These are phyloP conservation scores for Immersiella caudata DNA, from an alignment of 495 filamentous ascomycete genomes.

Conservation along the genomic window DNA sequence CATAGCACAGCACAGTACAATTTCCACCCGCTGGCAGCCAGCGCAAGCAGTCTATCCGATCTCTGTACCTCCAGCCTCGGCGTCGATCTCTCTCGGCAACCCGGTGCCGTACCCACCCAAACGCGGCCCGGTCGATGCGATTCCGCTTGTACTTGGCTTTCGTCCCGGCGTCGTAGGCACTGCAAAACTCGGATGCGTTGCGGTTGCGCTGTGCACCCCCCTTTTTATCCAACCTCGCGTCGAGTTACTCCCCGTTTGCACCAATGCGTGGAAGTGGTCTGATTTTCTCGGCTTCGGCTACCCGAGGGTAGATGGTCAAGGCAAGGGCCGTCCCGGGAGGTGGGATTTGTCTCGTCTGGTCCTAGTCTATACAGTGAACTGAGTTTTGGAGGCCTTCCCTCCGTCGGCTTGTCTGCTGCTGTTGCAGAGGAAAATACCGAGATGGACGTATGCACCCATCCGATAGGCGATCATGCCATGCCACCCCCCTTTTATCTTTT, in stretches of 20 bases:
- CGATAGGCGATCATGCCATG: no score
- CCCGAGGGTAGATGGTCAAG: background rate
- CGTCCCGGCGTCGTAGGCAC: no score
- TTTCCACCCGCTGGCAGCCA: no score
- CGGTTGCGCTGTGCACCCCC: background rate
- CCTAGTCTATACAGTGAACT: no score
- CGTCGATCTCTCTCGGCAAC: background rate
- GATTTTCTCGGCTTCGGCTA: background rate
- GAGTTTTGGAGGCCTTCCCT: no score
- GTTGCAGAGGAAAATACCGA: no score
- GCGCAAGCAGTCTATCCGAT: background rate
- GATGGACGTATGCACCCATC: no score
- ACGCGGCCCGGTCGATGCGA: background rate
- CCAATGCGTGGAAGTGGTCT: background rate
- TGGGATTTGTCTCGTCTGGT: no score
- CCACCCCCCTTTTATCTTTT: no score
- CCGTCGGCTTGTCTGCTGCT: no score
- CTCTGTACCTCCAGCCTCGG: background rate
- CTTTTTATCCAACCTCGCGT: background rate
- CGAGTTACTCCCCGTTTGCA: background rate
- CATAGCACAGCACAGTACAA: background rate
- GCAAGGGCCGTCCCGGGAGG: no score
- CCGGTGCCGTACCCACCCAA: background rate
- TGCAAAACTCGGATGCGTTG: background rate
- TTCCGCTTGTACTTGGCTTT: no score